phyloP scores from a whole-genome alignment of 129 eudicot species.

The Pittosporum tobira region DNA sequence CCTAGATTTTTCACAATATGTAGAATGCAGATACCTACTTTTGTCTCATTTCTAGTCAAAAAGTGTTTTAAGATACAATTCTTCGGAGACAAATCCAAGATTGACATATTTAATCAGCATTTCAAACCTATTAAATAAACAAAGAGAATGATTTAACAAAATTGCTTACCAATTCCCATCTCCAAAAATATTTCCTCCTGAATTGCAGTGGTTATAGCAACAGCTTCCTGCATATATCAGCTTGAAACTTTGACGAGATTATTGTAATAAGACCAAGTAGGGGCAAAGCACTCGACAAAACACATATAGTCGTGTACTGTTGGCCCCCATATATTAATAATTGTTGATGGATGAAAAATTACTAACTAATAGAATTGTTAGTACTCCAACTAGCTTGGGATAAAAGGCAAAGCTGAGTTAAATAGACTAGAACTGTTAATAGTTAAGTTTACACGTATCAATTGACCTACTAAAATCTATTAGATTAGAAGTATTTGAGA shows the following conservation, averaged over 20 bases:
- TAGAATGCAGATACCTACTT: background rate
- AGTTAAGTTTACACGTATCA: background rate
- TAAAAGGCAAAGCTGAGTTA: too few relatives aligned
- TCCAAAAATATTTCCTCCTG: conserved; percentile 87
- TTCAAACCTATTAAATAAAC: background rate
- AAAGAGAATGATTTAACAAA: background rate
- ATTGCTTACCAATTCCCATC: conserved; percentile 74
- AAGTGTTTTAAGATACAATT: background rate
- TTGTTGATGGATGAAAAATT: background rate
- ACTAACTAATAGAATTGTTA: background rate
- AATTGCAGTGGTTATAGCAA: conserved; percentile 78
- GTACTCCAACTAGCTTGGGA: too few relatives aligned
- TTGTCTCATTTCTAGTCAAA: background rate
- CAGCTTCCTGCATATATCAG: conserved; percentile 69
- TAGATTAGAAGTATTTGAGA: too few relatives aligned
- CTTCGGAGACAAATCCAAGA: background rate
- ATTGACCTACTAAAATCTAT: too few relatives aligned
- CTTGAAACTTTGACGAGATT: background rate
- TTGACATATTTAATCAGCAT: background rate
- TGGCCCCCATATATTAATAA: too few relatives aligned
- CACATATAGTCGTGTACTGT: background rate
- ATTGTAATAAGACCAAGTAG: background rate
- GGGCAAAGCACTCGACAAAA: background rate
- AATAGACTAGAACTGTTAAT: too few relatives aligned
- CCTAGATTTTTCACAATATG: background rate